A percentile compares a stretch with the other conserved stretches of the same genome.
These are phyloP conservation scores for Xylaria acuta DNA, from an alignment of 495 filamentous ascomycete genomes.

Conservation along the genomic window DNA sequence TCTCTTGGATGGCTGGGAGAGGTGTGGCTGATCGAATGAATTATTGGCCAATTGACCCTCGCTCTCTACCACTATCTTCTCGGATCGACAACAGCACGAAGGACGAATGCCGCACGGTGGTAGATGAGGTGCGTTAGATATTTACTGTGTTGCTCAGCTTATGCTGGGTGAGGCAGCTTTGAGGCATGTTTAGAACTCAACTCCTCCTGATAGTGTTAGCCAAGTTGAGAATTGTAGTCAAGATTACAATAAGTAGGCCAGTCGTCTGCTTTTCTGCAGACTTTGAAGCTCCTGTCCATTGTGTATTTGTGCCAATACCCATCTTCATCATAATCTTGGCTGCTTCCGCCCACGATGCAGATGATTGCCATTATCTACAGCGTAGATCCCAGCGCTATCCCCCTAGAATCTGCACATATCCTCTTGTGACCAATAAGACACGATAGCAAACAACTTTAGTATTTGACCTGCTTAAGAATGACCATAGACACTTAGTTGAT, in stretches of 20 bases:
- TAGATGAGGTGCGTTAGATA: not conserved
- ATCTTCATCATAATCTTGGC: conserved; percentile 1
- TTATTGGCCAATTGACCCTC: conserved; percentile 5
- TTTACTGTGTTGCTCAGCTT: not conserved
- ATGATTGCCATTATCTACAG: too few species aligned
- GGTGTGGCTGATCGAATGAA: not conserved
- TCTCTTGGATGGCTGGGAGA: not conserved
- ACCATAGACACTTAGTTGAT: not conserved
- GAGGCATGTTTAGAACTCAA: too few species aligned
- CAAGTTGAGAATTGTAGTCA: not conserved
- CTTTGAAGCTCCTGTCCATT: not conserved
- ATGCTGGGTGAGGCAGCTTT: too few species aligned
- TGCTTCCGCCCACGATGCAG: not conserved
- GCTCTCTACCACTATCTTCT: not conserved
- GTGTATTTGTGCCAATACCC: not conserved
- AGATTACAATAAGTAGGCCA: not conserved
- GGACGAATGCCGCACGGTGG: not conserved
- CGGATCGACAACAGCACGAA: not conserved
- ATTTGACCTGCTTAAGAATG: not conserved
- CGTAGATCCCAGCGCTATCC: not conserved
- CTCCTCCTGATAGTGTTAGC: not conserved
- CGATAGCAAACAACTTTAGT: not conserved
- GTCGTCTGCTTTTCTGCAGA: not conserved
- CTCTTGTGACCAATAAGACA: not conserved
- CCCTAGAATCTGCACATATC: not conserved